Percentiles rank a stretch among this genome's conserved stretches.
Evolutionary conservation across 1,284 basidiomycete genomes (phyloP).

Genomic region (Chalciporus sp.): DNA sequence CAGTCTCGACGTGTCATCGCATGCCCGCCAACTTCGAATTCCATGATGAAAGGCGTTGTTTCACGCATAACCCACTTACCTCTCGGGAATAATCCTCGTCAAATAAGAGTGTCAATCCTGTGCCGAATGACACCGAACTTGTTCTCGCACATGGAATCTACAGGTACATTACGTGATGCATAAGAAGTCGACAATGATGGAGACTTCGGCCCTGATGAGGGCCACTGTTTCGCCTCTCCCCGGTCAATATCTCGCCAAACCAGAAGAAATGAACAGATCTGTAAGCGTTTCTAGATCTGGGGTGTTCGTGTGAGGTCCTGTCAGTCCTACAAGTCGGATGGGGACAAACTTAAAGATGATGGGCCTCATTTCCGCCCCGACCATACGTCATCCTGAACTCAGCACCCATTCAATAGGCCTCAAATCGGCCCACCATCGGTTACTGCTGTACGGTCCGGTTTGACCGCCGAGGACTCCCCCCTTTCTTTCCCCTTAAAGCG

Average conservation of each 20-base stretch:
- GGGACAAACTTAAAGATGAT: neutral
- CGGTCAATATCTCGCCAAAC: neutral
- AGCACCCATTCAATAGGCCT: neutral
- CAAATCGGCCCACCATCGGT: neutral
- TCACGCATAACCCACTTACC: neutral
- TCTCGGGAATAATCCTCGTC: neutral
- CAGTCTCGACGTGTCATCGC: neutral
- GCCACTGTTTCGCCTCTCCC: neutral
- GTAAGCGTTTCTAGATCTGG: too few species aligned
- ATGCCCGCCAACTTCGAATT: neutral
- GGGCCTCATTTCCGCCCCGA: constrained; percentile 12
- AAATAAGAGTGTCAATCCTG: neutral
- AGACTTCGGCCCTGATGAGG: too few species aligned
- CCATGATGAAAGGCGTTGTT: neutral
- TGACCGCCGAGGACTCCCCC: neutral
- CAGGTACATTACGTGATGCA: too few species aligned
- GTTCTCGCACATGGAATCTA: neutral
- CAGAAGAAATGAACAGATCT: neutral
- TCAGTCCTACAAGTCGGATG: too few species aligned
- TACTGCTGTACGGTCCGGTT: neutral
- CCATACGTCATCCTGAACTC: neutral
- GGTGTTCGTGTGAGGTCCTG: too few species aligned
- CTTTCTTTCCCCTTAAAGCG: neutral
- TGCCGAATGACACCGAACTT: neutral
- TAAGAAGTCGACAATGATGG: too few species aligned